A percentile compares a stretch with the other conserved stretches of the same genome.
Conservation (phyloP, 2,329 filamentous ascomycete genomes). For the Alternaria viburni region DNA sequence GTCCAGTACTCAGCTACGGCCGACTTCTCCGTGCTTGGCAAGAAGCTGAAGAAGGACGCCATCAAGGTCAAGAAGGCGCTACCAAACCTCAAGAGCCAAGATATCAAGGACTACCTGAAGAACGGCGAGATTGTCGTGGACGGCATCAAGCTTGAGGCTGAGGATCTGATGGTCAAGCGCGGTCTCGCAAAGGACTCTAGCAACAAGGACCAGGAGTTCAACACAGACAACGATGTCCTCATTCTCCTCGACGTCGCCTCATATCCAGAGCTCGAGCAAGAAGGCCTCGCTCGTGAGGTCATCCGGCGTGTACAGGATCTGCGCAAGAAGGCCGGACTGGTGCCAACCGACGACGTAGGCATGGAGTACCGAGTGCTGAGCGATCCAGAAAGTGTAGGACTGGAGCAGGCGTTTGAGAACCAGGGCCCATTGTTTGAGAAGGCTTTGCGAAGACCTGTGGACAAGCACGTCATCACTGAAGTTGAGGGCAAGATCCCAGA, state of each 20-base stretch:
- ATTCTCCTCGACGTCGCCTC: constrained; percentile 85
- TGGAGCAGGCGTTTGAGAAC: constrained; percentile 72
- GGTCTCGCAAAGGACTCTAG: constrained; percentile 75
- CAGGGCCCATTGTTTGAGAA: constrained; percentile 76
- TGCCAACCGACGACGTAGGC: constrained; percentile 90
- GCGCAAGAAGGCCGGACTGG: constrained; percentile 89
- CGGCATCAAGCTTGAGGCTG: constrained; percentile 80
- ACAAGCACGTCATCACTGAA: constrained; percentile 68
- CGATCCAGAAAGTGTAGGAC: constrained; percentile 77
- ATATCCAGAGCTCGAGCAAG: constrained; percentile 84
- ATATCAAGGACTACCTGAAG: constrained; percentile 79
- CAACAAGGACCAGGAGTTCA: constrained; percentile 79
- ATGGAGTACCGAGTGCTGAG: constrained; percentile 88
- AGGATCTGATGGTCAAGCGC: constrained; percentile 82
- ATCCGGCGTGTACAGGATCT: constrained; percentile 91
- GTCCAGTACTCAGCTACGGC: constrained; percentile 89
- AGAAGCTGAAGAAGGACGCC: constrained; percentile 97
- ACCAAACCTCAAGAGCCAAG: constrained; percentile 75
- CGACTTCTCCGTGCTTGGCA: constrained; percentile 93
- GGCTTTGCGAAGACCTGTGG: constrained; percentile 76
- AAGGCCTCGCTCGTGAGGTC: constrained; percentile 89
- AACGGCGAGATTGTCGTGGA: constrained; percentile 80
- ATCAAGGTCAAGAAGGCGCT: constrained; percentile 90
- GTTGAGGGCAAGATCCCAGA: constrained; percentile 64
- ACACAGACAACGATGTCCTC: constrained; percentile 87